These are phyloP conservation scores for Fennellomyces sp. DNA, from an alignment of 371 early-diverging fungal genomes.

Conservation along the genomic window DNA sequence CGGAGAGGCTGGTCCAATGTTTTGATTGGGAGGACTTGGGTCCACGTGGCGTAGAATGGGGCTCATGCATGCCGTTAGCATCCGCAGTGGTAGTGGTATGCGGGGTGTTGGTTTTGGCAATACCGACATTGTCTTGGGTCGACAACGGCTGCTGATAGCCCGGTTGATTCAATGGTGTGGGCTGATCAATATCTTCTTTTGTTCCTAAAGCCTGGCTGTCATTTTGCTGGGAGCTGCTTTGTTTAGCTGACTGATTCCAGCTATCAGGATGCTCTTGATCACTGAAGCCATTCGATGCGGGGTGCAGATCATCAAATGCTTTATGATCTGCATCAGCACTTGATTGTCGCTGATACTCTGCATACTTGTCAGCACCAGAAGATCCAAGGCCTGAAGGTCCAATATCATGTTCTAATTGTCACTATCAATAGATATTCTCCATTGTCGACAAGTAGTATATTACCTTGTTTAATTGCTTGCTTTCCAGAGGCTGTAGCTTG, in stretches of 20 bases:
- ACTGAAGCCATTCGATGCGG: background rate
- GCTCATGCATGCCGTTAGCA: background rate
- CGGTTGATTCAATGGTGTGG: too few species aligned
- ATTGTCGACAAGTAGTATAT: background rate
- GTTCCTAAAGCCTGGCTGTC: background rate
- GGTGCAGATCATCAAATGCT: background rate
- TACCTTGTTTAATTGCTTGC: background rate
- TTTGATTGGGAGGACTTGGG: background rate
- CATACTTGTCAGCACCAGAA: too few species aligned
- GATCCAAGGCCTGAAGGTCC: too few species aligned
- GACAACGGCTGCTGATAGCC: background rate
- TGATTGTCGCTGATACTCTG: too few species aligned
- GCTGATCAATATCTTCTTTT: background rate
- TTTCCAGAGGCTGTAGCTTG: background rate
- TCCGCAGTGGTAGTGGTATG: background rate
- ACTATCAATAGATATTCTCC: background rate
- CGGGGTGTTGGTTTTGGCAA: background rate
- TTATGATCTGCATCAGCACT: background rate
- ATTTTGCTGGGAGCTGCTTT: too few species aligned
- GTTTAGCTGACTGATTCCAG: too few species aligned
- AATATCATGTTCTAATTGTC: background rate
- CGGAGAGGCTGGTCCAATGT: background rate
- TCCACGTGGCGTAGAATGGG: background rate
- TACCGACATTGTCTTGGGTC: background rate
- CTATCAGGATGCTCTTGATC: background rate